These are phyloP conservation scores for Harringtonia lauricola DNA, from an alignment of 2,329 filamentous ascomycete genomes.

Conservation along the genomic window DNA sequence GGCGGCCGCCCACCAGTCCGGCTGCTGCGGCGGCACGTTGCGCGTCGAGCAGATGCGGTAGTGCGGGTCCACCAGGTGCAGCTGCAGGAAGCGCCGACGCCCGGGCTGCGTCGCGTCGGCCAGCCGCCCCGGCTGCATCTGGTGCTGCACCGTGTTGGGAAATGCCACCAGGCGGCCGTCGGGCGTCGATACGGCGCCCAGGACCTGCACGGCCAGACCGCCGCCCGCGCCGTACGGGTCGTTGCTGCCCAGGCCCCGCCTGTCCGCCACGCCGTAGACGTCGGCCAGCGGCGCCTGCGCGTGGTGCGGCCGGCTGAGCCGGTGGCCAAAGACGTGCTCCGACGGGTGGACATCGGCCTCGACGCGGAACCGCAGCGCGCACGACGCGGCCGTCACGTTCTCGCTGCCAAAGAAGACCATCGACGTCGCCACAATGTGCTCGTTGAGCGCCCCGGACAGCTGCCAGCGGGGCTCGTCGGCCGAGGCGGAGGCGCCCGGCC, in stretches of 20 bases:
- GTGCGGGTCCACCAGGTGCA: slow-evolving; percentile 48
- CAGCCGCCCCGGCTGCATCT: slow-evolving; percentile 36
- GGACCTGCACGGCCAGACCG: not conserved
- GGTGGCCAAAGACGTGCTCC: slow-evolving; percentile 1
- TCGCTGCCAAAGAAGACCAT: slow-evolving; percentile 39
- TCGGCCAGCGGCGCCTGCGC: not conserved
- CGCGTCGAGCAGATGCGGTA: slow-evolving; percentile 32
- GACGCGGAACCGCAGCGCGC: slow-evolving; percentile 29
- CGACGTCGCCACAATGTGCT: slow-evolving; percentile 43
- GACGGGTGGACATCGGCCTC: slow-evolving; percentile 4
- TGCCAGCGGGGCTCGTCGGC: slow-evolving; percentile 20
- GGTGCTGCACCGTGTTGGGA: slow-evolving; percentile 31
- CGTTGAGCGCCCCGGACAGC: slow-evolving; percentile 35
- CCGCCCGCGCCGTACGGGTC: no score
- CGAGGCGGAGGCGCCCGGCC: slow-evolving; percentile 40
- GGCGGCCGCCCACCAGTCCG: slow-evolving; percentile 20
- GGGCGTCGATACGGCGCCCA: slow-evolving; percentile 26
- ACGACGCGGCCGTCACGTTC: slow-evolving; percentile 31
- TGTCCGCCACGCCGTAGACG: not conserved
- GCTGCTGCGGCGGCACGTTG: slow-evolving; percentile 24
- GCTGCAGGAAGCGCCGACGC: slow-evolving; percentile 40
- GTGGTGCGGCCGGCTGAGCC: not conserved
- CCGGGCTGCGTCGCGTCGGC: slow-evolving; percentile 37
- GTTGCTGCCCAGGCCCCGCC: no score
- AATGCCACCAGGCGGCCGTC: slow-evolving; percentile 34